Evolutionary conservation across 192 early-diverging fungal genomes (phyloP), one percentile per base, ranked within the genome.

Genomic region (Irineochytrium annulatum): DNA sequence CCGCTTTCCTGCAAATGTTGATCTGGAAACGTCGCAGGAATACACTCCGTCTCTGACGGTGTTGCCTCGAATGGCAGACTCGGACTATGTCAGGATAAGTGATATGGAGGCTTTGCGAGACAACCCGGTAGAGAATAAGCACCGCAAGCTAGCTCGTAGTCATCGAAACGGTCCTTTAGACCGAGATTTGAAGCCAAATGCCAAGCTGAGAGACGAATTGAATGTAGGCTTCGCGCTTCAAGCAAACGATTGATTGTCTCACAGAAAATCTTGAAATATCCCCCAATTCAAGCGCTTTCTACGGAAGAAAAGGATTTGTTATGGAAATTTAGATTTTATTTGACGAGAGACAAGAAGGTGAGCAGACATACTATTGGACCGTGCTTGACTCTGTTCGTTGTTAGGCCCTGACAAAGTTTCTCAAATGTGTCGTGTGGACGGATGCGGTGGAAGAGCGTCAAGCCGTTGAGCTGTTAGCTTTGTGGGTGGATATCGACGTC

Each of bases 301-400:
- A 81, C 82, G 28, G 87, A 89, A 53, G 92, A 96, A 63, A 95
- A 95, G 65, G 92, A 99, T 60, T 60, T 94, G n/a, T 71, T 98
- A 24, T 99, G 97, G 97, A 97, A 96, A 64, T 99, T 94, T 70
- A 79, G 97, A 52, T 97, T 91, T 57, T 94, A 96, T 60, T 74
- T 99, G 39, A 91, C 93, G 22, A 72, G 89, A 22, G 94, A 99
- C 76, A 95, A 93, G 59, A 87, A 89, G 34, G 88, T 88, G 13
- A n/a, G 31, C 55, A 3, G 0, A 33, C 17, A 14, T 32, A 14
- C 0, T 24, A 28, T 26, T 13, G 56, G 22, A 45, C 3, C 5
- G 5, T 34, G 28, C 56, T 41, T 43, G 29, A 24, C 49, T 35
- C 20, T 67, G 34, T 24, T 34, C n/a, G n/a, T 27, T 30, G 26